A percentile compares a stretch with the other conserved stretches of the same genome.
Conservation (phyloP, 768 basidiomycete species). For the Rubroboletus pulcherrimus region DNA sequence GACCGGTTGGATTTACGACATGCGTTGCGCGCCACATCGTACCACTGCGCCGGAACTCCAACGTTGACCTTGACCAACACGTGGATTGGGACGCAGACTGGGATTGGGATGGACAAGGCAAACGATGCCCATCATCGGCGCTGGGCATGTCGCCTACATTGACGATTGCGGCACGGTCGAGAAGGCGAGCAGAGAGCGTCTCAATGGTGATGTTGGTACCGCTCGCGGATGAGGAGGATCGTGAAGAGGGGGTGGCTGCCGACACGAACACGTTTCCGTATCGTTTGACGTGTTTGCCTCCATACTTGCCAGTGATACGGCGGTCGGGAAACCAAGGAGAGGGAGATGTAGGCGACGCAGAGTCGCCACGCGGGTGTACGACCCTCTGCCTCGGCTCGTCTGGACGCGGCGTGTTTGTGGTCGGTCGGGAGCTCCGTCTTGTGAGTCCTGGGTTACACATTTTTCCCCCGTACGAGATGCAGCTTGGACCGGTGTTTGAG, state of each 20-base stretch:
- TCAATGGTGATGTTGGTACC: constrained; percentile 27
- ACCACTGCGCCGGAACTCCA: not conserved
- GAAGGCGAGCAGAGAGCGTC: constrained; percentile 7
- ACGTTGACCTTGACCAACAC: not conserved
- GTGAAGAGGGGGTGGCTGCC: not conserved
- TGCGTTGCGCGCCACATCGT: constrained; percentile 14
- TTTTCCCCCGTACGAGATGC: constrained; percentile 28
- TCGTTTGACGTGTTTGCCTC: constrained; percentile 11
- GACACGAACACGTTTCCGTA: constrained; percentile 17
- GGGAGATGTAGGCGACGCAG: not conserved
- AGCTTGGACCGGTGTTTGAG: constrained; percentile 28
- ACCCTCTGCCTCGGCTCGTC: constrained; percentile 23
- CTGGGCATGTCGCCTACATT: constrained; percentile 10
- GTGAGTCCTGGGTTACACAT: constrained; percentile 22
- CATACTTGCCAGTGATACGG: constrained; percentile 1
- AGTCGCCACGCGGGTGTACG: constrained; percentile 8
- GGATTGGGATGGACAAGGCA: not conserved
- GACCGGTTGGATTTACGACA: constrained; percentile 28
- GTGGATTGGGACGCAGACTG: not conserved
- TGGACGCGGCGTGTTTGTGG: constrained; percentile 28
- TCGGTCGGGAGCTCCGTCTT: constrained; percentile 22
- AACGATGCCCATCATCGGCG: not conserved
- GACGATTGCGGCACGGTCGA: constrained; percentile 26
- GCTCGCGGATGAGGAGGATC: constrained; percentile 5
- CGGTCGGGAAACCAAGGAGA: not conserved